A percentile compares a stretch with the other conserved stretches of the same genome.
Conservation (phyloP, 441 rosid species). For the Gossypium trilobum region DNA sequence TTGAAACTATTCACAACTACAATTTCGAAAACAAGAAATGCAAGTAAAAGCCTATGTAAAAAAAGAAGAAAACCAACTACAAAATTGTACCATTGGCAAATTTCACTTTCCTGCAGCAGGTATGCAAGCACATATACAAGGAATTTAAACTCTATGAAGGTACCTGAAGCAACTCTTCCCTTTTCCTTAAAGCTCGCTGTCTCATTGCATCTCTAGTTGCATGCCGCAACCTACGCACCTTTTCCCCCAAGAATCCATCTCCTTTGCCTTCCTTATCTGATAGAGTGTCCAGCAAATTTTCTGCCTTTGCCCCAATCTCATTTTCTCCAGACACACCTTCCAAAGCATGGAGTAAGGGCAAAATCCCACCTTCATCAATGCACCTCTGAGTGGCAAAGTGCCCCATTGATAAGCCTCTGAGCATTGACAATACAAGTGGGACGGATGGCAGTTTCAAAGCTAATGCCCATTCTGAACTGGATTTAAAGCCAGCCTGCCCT, state of each 20-base stretch:
- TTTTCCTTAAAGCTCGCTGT: constrained; percentile 79
- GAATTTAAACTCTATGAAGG: background rate
- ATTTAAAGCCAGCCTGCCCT: constrained; percentile 70
- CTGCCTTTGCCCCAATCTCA: constrained; percentile 97
- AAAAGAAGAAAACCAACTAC: background rate
- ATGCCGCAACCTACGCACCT: constrained; percentile 64
- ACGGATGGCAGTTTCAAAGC: constrained; percentile 85
- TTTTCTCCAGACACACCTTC: constrained; percentile 97
- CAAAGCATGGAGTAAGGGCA: constrained; percentile 90
- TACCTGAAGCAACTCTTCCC: constrained; percentile 92
- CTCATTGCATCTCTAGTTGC: constrained; percentile 97
- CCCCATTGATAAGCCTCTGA: constrained; percentile 96
- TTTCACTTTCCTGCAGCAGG: background rate
- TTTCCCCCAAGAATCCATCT: constrained; percentile 88
- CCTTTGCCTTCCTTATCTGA: constrained; percentile 91
- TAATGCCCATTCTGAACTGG: constrained; percentile 62
- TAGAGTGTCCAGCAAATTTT: constrained; percentile 89
- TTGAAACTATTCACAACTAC: background rate
- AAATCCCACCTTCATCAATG: constrained; percentile 79
- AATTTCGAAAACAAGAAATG: background rate
- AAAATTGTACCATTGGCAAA: background rate
- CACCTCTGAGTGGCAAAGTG: constrained; percentile 83
- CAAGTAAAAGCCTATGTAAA: background rate
- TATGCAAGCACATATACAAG: background rate
- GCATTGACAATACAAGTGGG: constrained; percentile 87